phyloP scores from a whole-genome alignment of 2,329 filamentous ascomycete species.

The Paraphaeosphaeria sporulosa region DNA sequence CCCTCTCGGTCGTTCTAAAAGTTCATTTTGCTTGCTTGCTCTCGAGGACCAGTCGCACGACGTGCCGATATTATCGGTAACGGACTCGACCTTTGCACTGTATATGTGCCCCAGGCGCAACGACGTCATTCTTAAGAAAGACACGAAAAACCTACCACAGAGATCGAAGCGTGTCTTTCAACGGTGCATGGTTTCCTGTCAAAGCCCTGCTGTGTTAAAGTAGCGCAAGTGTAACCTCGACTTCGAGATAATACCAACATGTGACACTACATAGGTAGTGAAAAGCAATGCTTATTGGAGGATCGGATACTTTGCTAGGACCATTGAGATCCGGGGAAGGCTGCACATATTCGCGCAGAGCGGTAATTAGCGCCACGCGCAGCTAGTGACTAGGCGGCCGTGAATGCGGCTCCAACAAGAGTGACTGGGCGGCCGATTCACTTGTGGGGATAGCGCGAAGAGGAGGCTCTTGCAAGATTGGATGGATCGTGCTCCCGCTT shows the following conservation, averaged over 20 bases:
- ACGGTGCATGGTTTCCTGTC: too few species aligned
- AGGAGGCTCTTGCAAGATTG: neutral
- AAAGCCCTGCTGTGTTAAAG: neutral
- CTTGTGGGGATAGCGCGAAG: neutral
- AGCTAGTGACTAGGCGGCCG: neutral
- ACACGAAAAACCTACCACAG: neutral
- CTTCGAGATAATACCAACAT: neutral
- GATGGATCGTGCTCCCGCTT: neutral
- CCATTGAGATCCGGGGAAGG: neutral
- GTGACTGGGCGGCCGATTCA: neutral
- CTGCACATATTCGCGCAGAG: too few species aligned
- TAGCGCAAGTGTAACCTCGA: neutral
- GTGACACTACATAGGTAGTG: neutral
- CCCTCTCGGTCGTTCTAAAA: conserved; percentile 6
- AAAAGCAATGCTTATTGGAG: neutral
- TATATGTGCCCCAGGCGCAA: neutral
- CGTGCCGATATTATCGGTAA: conserved; percentile 10
- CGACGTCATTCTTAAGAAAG: neutral
- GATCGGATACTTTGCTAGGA: neutral
- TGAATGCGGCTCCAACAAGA: neutral
- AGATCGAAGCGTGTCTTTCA: too few species aligned
- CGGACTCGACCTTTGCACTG: neutral
- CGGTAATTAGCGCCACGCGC: neutral
- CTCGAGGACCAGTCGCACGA: conserved; percentile 2
- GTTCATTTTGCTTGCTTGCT: conserved; percentile 6